Evolutionary conservation across 306 rosid species (phyloP).

Genomic region (Calophaca sinica): DNA sequence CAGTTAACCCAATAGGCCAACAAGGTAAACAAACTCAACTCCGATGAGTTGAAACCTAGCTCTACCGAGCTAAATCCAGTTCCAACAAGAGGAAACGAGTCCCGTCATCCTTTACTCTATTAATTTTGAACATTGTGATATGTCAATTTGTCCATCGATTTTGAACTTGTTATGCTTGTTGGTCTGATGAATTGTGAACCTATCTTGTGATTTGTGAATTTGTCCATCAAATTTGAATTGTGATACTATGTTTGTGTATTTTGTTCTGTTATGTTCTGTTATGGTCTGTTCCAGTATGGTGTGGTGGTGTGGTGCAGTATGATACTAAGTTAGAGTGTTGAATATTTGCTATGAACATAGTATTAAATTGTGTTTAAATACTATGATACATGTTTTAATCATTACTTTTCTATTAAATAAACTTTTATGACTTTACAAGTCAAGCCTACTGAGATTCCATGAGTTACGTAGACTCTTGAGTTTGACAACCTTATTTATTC

Average conservation of each 20-base stretch:
- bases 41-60: not conserved
- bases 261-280: not conserved
- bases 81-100: not conserved
- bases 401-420: not conserved
- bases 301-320: too few relatives aligned
- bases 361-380: not conserved
- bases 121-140: not conserved
- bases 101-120: not conserved
- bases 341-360: not conserved
- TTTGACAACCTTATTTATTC: too few relatives aligned
- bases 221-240: not conserved
- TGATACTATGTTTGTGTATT: not conserved
- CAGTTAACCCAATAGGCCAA: constrained; percentile 6
- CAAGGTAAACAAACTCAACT: not conserved
- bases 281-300: not conserved
- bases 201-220: not conserved
- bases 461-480: not conserved
- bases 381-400: not conserved
- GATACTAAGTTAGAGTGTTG: not conserved
- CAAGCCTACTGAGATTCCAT: not conserved
- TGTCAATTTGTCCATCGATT: not conserved
- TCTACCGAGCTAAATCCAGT: not conserved
- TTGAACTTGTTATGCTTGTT: not conserved
- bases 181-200: not conserved
- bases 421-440: not conserved